Evolutionary conservation across 257 asterid species (phyloP).

Genomic region (Nicotiana otophora): DNA sequence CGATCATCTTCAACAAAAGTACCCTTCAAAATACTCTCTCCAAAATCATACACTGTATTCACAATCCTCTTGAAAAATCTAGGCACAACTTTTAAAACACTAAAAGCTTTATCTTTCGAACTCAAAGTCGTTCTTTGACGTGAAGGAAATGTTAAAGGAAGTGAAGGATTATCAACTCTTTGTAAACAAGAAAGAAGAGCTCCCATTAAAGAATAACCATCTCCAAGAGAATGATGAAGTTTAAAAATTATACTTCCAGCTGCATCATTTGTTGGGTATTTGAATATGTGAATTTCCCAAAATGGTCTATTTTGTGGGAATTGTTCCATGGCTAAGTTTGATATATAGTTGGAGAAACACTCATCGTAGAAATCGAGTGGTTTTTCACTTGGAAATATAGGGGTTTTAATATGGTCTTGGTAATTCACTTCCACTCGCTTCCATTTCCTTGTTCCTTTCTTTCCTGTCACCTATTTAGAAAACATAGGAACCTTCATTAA

Average conservation of each 20-base stretch:
- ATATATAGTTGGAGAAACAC: constrained; percentile 37
- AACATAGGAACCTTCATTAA: neutral
- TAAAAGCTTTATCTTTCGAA: neutral
- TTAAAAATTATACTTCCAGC: constrained; percentile 43
- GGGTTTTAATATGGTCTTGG: constrained; percentile 37
- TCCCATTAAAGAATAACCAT: constrained; percentile 73
- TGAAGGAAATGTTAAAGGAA: constrained; percentile 49
- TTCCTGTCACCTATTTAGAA: constrained; percentile 33
- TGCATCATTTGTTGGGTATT: constrained; percentile 45
- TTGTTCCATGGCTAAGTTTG: constrained; percentile 37
- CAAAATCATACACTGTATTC: constrained; percentile 46
- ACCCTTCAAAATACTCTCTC: constrained; percentile 59
- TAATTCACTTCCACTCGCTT: constrained; percentile 47
- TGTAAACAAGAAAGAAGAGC: constrained; percentile 68
- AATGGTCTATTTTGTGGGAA: constrained; percentile 40
- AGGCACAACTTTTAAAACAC: constrained; percentile 2
- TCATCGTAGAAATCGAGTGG: constrained; percentile 39
- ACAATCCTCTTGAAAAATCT: constrained; percentile 7
- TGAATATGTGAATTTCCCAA: constrained; percentile 70
- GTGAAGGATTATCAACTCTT: constrained; percentile 47
- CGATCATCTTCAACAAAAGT: constrained; percentile 37
- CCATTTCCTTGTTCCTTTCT: constrained; percentile 51
- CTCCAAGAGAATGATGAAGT: constrained; percentile 74
- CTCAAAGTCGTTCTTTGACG: constrained; percentile 4
- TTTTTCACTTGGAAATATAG: constrained; percentile 26